Base-by-base conservation (phyloP, 106 monocot genomes). In the Ottelia alismoides region DNA sequence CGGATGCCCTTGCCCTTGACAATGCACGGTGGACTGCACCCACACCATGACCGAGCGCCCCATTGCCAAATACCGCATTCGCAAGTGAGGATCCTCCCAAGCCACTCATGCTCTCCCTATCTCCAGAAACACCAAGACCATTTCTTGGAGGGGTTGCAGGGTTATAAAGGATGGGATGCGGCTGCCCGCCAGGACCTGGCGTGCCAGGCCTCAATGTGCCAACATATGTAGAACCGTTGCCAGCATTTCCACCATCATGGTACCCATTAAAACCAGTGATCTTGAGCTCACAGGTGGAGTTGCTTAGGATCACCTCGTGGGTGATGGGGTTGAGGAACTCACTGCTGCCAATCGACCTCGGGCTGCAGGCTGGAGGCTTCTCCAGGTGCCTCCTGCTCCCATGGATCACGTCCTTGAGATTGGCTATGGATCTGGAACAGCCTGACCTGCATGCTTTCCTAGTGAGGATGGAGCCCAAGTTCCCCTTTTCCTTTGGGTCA, bases 191-290 rank as follows among this genome's bases (percentile, higher is more conserved):
- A 1, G 87, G 83, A 0, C 92, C 87, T 11, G 94, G 88, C 0
- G 94, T 88, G 2, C 94, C 88, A 1, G 94, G 94, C 66, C 71
- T 68, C 16, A 88, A 56, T 0, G 78, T 87, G 20, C 92, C 65
- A 6, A 66, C 56, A 56, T 56, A 66, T 9, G 65, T 51, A 14
- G 67, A 49, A 35, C 40, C 49, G 5, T 47, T 19, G 4, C 45
- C 47, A 3, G 11, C 45, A 6, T 1, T 4, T 22, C 47, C 55
- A 16, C 55, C 65, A 5, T 47, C 53, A 55, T 30, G 31, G 60
- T 30, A 53, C 24, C 28, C 30, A 19, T 50, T 61, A 47, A 30
- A 49, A 17, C 57, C 57, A 16, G 61, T 55, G 30, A 70, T 70
- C 69, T 52, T 70, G 16, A 70, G 69, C 69, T 70, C 69, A 47